Conservation (phyloP, 2,329 filamentous ascomycete genomes). For the Monilinia laxa region DNA sequence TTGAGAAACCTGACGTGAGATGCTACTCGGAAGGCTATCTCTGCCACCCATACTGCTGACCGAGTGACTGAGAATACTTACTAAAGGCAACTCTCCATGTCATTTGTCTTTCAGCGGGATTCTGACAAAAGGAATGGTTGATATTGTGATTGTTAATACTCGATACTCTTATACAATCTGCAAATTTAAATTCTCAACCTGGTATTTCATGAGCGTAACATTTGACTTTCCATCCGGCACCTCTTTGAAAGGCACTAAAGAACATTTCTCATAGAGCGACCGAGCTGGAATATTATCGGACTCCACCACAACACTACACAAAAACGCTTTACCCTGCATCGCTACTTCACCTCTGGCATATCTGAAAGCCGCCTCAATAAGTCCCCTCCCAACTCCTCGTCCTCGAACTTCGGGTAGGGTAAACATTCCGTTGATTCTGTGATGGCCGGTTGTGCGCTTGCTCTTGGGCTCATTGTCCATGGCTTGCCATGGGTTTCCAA, state of each 20-base stretch:
- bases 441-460: slow-evolving; percentile 31
- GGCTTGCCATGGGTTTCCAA: slow-evolving; percentile 30
- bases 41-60: background rate
- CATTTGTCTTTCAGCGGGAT: background rate
- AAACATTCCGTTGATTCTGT: slow-evolving; percentile 44
- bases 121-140: background rate
- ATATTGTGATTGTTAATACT: background rate
- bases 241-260: slow-evolving; percentile 38
- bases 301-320: slow-evolving; percentile 42
- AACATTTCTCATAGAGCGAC: slow-evolving; percentile 42
- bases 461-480: slow-evolving; percentile 6
- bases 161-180: background rate
- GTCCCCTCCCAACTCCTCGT: slow-evolving; percentile 41
- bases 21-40: too few species aligned
- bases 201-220: slow-evolving; percentile 29
- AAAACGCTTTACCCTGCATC: slow-evolving; percentile 31
- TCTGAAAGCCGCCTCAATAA: slow-evolving; percentile 39
- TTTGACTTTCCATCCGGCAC: slow-evolving; percentile 23
- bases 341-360: slow-evolving; percentile 36
- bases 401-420: slow-evolving; percentile 43
- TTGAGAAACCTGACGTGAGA: too few species aligned
- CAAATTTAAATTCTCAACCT: background rate
- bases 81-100: background rate
- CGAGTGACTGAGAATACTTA: too few species aligned
- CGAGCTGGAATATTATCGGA: slow-evolving; percentile 40